Evolutionary conservation across 2,329 filamentous ascomycete genomes (phyloP), one percentile per base, ranked within the genome.

Genomic region (Trichophyton schoenleinii): DNA sequence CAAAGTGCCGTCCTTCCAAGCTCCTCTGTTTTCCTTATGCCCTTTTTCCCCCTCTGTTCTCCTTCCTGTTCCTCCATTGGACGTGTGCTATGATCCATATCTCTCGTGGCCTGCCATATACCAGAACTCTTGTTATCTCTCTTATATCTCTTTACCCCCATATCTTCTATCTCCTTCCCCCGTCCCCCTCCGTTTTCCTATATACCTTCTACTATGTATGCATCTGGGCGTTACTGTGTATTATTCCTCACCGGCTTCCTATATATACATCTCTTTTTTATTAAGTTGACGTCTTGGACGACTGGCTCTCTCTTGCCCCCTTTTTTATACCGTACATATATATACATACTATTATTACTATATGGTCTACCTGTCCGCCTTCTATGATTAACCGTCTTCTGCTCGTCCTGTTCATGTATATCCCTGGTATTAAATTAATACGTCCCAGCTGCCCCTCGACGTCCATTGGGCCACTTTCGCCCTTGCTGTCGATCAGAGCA

Each of bases 211-310:
- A 36, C 15, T 55, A 31, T 55, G 25, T 34, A 55, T 55, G 52
- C 31, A 36, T 55, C 31, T 36, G 31, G 52, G 52, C 52, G 52
- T 55, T 55, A 55, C 15, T 55, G 20, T 55, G 52, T 55, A 55
- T 36, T 55, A 34, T 55, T 36, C 34, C n/a, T 38, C 31, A 36
- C 31, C 52, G 52, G 52, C 52, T 55, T 55, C 52, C 13, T 55
- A 55, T 36, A 36, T 53, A 53, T 38, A 55, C 31, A 36, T 55
- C n/a, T 36, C n/a, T 22, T 55, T 36, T 55, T 55, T 34, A 34
- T 11, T 18, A 55, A 55, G 52, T 36, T 55, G 52, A 55, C 31
- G 52, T 36, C 52, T 55, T 36, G 22, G n/a, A 55, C 52, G 28
- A 53, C 22, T 20, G 28, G 52, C 52, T 18, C 28, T 15, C 31